These are phyloP conservation scores for Larix kaempferi DNA, from an alignment of 75 land plant species.

Conservation along the genomic window DNA sequence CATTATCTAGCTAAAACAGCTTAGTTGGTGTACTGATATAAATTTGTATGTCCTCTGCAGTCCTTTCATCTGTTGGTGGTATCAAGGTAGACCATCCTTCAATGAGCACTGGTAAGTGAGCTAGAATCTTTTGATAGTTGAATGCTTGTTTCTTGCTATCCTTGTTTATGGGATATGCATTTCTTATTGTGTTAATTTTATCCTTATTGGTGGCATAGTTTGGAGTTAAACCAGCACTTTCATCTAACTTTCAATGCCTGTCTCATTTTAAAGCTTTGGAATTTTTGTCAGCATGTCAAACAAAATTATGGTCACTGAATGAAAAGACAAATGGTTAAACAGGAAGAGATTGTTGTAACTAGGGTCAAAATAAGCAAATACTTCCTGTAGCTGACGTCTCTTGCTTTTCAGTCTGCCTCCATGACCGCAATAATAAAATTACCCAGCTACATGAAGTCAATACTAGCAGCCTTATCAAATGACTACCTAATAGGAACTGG, in stretches of 20 bases:
- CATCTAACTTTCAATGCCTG: background rate
- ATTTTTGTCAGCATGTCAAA: background rate
- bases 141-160: background rate
- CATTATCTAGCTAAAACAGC: background rate
- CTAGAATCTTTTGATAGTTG: background rate
- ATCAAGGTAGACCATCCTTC: conserved; percentile 55
- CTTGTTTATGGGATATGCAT: background rate
- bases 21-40: background rate
- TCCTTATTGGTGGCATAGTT: background rate
- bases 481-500: background rate
- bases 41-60: conserved; percentile 29
- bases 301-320: background rate
- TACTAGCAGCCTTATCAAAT: background rate
- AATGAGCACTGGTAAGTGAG: conserved; percentile 42
- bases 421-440: background rate
- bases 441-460: background rate
- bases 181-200: background rate
- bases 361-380: background rate
- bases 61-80: conserved; percentile 79
- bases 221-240: background rate
- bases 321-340: background rate
- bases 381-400: background rate
- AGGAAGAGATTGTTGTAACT: background rate
- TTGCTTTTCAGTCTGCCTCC: background rate
- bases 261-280: background rate